phyloP scores from a whole-genome alignment of 2,329 filamentous ascomycete species.

The Ceratocystis papillata region DNA sequence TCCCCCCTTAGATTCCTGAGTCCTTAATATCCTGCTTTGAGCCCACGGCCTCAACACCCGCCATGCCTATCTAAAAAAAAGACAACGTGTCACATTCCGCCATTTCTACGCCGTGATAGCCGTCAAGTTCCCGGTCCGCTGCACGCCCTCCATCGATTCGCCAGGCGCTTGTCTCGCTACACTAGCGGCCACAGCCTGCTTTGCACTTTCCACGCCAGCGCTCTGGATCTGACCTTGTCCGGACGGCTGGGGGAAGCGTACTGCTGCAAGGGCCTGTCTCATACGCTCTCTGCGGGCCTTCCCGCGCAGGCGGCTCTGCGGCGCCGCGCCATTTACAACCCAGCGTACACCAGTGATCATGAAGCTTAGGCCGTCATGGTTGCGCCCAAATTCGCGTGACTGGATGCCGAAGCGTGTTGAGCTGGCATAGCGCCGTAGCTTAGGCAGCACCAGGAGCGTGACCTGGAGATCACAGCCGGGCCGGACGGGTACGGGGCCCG shows the following conservation, averaged over 20 bases:
- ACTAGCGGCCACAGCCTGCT: neutral
- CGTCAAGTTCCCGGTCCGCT: slow-evolving; percentile 25
- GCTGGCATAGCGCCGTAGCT: slow-evolving; percentile 63
- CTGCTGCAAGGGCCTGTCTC: slow-evolving; percentile 44
- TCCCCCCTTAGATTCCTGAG: too few species aligned
- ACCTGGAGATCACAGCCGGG: slow-evolving; percentile 72
- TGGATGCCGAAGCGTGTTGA: slow-evolving; percentile 70
- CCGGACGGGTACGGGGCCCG: slow-evolving; percentile 53
- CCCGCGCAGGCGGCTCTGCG: slow-evolving; percentile 45
- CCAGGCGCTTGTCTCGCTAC: neutral
- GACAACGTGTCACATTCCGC: slow-evolving; percentile 23
- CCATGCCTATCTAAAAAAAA: neutral
- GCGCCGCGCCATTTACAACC: slow-evolving; percentile 63
- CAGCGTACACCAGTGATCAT: slow-evolving; percentile 73
- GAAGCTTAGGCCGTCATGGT: slow-evolving; percentile 81
- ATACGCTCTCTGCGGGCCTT: slow-evolving; percentile 48
- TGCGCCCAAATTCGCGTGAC: slow-evolving; percentile 65
- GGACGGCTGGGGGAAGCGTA: slow-evolving; percentile 26
- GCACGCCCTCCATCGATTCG: slow-evolving; percentile 30
- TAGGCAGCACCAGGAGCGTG: slow-evolving; percentile 71
- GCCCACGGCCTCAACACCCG: slow-evolving; percentile 6
- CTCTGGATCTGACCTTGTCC: neutral
- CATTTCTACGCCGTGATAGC: slow-evolving; percentile 28
- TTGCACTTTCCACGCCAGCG: too few species aligned
- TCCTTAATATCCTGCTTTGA: neutral